Base-by-base conservation (phyloP, 225 moss, liverwort and hornwort genomes). In the Polytrichum formosum region DNA sequence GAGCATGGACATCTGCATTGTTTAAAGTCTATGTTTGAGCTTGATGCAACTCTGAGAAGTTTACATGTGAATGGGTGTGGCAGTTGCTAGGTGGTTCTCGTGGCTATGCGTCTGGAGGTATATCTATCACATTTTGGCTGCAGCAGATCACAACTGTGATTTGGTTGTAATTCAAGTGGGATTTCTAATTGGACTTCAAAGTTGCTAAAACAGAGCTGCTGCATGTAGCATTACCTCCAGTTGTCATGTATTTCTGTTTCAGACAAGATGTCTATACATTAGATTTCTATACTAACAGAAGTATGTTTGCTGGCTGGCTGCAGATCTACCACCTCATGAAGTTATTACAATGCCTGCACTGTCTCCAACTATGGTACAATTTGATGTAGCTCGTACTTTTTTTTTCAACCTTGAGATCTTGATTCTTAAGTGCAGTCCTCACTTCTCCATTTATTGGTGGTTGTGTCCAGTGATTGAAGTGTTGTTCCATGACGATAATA, bases 291-390 rank as follows among this genome's bases (percentile, higher is more conserved):
- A 28, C 46, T 72, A 31, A 25, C 6, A 31, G 56, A 26, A 55
- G 61, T 56, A 3, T 55, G 29, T 72, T 16, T 63, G 54, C 17
- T 26, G 64, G 65, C 20, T 66, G 55, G 26, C 53, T 77, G 30
- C 83, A 87, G 87, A 81, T 79, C 60, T 80, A 31, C 93, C 92
- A 68, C 77, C 91, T 79, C 93, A 97, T 76, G 85, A 94, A 79
- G 54, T 92, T 64, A 77, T 97, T 25, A 73, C 93, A 55, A 97
- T 97, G 96, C 96, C 96, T 64, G 96, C 93, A 21, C 76, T 97
- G 76, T 97, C 96, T 70, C 96, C 96, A 33, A 97, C 96, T 35
- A 97, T 97, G 93, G 96, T 97, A 89, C 18, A 18, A 74, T 20
- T 67, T 28, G 19, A 23, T 21, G 18, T 59, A 54, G 4, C 60